Evolutionary conservation across 2,329 filamentous ascomycete species (phyloP), one percentile per base, ranked within the genome.

Genomic region (Aureobasidium lini): DNA sequence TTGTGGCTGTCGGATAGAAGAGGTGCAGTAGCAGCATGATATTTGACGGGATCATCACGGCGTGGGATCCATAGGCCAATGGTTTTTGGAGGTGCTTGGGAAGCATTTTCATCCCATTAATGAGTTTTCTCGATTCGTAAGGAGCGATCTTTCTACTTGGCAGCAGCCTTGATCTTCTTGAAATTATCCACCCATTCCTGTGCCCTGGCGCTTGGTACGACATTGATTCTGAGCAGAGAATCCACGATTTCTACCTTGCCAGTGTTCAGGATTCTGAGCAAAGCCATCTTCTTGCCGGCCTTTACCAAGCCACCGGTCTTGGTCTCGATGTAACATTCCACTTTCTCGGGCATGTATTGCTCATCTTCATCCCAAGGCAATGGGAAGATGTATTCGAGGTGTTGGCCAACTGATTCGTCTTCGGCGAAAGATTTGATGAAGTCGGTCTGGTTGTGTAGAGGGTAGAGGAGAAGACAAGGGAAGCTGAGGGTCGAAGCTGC

Each of bases 291-390:
- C 81, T 89, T 92, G 49, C 94, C 93, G 23, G 92, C 86, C 76
- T 95, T 96, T 67, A 96, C 84, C 67, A 99, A 72, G 0, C 92
- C 91, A 0, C 91, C 91, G 0, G 79, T 77, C 4, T 75, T 75
- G 0, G 91, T 97, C 77, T 96, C 91, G 78, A 95, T 87, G 72
- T 90, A 97, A 68, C 90, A 94, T 66, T 96, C 91, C 4, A 96
- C 89, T 0, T 74, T 77, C 0, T 78, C 77, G 1, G 79, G 66
- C 0, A 76, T 81, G 72, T 96, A 96, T 67, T 84, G 84, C 1
- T 80, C 74, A 62, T 80, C 76, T 15, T 72, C 68, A 67, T 97
- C 94, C 94, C 94, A 99, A 11, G 91, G 90, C 67, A 91, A 73
- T 2, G 92, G 93, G 60, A 99, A 83, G 9, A 97, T 86, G 68